Base-by-base conservation (phyloP, 2,329 filamentous ascomycete genomes). In the Cladophialophora bantiana region DNA sequence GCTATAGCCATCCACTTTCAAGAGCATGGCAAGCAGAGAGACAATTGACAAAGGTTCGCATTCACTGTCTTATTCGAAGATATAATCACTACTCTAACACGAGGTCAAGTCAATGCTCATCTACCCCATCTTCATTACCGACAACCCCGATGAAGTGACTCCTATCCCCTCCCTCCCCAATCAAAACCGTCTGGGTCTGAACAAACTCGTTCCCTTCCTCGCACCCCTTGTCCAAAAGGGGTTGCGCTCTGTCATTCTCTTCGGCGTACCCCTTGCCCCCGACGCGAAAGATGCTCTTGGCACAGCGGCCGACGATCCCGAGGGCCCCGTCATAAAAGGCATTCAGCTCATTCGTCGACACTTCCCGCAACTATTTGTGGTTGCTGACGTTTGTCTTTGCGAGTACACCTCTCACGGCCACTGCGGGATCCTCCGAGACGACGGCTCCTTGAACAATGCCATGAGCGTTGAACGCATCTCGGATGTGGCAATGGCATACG, bases 331-430 rank as follows among this genome's bases (percentile, higher is more conserved):
- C 59, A 96, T 98, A 73, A 88, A 89, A 74, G 86, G 88, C 56
- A 97, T 98, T 76, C 90, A 90, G 59, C 85, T 97, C 35, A 85
- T 99, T 65, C 90, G 93, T 73, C 87, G 91, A 71, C 85, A 89
- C 45, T 98, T 97, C 80, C 95, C 95, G 1, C 89, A 93, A 69
- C 86, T 99, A 67, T 98, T 96, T 82, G 92, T 99, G 74, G 89
- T 90, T 72, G 89, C 90, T 67, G 95, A 99, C 77, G 95, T 99
- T 66, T 98, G 95, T 77, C 89, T 99, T 7, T 99, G 95, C 86
- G 95, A 99, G 81, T 99, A 99, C 82, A 99, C 95, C 0, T 95
- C 92, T 6, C 95, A 99, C 79, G 95, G 95, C 53, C 95, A 99
- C 83, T 99, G 95, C 77, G 95, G 95, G 61, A 97, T 99, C 73